Evolutionary conservation across 1,284 basidiomycete genomes (phyloP), one percentile per base, ranked within the genome.

Genomic region (Ganoderma lucidum): DNA sequence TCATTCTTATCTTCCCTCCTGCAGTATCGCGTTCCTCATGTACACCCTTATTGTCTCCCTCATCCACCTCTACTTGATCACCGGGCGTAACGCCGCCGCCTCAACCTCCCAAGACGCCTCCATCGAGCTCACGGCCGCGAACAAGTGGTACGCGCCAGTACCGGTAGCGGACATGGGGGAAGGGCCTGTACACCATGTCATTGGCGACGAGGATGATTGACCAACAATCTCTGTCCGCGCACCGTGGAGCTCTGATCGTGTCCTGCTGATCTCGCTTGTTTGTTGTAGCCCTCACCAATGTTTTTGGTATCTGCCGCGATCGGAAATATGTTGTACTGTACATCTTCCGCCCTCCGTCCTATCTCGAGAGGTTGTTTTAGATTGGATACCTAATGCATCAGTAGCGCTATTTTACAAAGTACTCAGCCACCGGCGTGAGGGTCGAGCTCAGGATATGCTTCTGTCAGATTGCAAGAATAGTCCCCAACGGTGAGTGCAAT

Each of bases 11-110:
- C 28, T 17, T 62, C 17, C 45, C 3, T 41, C 39, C 32, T 62
- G 8, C 67, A 93, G 91, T 74, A 80, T 93, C 62, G 90, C 93
- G 0, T 94, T 96, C 83, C 73, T 94, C 61, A 80, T 96, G 62
- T 96, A 96, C 79, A 85, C 92, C 14, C 86, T 93, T 74, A 89
- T 91, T 58, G 83, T 87, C 44, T 82, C 86, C 69, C 82, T 92
- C 62, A 82, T 92, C 67, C 81, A 88, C 67, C 81, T 90, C 12
- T 91, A 88, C 78, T 76, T 82, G 6, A 89, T 83, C 0, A 88
- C 89, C 17, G 92, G 93, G 1, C 84, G 85, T 39, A 91, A 93
- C 71, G 86, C 87, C 3, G 51, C 75, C 5, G 17, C 65, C 17
- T 42, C 70, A 12, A 62, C 62, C 10, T 15, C 61, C 15, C 32